A percentile compares a stretch with the other conserved stretches of the same genome.
Conservation (phyloP, 352 stramenopile genomes). For the Peronospora belbahrii region DNA sequence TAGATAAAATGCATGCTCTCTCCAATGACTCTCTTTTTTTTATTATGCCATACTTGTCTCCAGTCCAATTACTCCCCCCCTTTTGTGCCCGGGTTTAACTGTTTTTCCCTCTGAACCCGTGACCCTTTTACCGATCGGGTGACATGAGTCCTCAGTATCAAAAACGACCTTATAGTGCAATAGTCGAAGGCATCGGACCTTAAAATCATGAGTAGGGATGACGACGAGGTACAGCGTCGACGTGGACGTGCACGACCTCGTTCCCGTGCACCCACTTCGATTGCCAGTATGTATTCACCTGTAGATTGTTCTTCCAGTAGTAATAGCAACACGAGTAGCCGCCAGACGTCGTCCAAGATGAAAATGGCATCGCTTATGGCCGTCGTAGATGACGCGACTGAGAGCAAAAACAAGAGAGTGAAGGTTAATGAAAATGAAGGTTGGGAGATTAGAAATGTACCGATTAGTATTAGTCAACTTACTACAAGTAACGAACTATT, state of each 20-base stretch:
- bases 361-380: constrained; percentile 47
- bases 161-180: constrained; percentile 15
- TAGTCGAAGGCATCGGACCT: background rate
- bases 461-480: constrained; percentile 21
- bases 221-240: constrained; percentile 30
- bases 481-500: constrained; percentile 3
- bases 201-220: constrained; percentile 32
- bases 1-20: background rate
- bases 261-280: constrained; percentile 12
- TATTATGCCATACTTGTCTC: constrained; percentile 2
- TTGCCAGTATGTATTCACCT: constrained; percentile 17
- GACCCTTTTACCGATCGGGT: constrained; percentile 14
- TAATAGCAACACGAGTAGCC: background rate
- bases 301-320: constrained; percentile 4
- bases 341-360: constrained; percentile 25
- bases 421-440: constrained; percentile 28
- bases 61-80: constrained; percentile 2
- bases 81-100: constrained; percentile 1
- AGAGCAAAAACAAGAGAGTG: constrained; percentile 43
- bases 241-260: constrained; percentile 24
- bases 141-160: constrained; percentile 24
- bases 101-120: constrained; percentile 5
- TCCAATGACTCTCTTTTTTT: background rate
- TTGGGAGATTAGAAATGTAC: constrained; percentile 7
- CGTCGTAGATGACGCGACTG: constrained; percentile 18